Base-by-base conservation (phyloP, 495 filamentous ascomycete genomes). In the Penicillium roqueforti region DNA sequence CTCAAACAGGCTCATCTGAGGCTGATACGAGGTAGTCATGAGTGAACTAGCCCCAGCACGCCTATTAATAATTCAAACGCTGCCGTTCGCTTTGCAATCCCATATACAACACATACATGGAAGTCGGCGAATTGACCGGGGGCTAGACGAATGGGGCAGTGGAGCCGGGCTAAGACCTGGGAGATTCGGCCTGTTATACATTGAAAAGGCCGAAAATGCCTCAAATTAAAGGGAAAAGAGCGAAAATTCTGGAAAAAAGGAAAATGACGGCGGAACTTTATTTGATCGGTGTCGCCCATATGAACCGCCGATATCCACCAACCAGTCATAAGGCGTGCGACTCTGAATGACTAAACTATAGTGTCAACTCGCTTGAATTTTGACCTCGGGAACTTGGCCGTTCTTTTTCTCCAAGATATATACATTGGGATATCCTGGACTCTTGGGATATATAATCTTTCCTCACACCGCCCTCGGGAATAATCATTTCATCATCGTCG, bases 91-190 rank as follows among this genome's bases (percentile, higher is more conserved):
- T 42, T 51, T 51, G n/a, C 14, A 43, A 51, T 41, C 16, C 18
- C 37, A 34, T 8, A 29, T 10, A 29, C 28, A 29, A 9, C 28
- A 29, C 25, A 26, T 23, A n/a, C n/a, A n/a, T 14, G n/a, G 10
- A 14, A 44, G 25, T 31, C 28, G 28, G 1, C 26, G 28, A 29
- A n/a, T 14, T 31, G 18, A 45, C 1, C 45, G 36, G 47, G 56
- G 9, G 36, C 57, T 22, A 54, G 26, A 49, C 47, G 40, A n/a
- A 47, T 19, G 28, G 8, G 9, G 16, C 19, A 31, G 61, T 63
- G 61, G 61, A 51, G 61, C 53, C 53, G 32, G 48, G 46, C 22
- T 54, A 55, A 60, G 55, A 46, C 52, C 40, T 47, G 22, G 2
- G 28, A 13, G 10, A 4, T 31, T n/a, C n/a, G n/a, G n/a, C 28